Conservation (phyloP, 2,329 filamentous ascomycete species). For the Hymenoscyphus occultus region DNA sequence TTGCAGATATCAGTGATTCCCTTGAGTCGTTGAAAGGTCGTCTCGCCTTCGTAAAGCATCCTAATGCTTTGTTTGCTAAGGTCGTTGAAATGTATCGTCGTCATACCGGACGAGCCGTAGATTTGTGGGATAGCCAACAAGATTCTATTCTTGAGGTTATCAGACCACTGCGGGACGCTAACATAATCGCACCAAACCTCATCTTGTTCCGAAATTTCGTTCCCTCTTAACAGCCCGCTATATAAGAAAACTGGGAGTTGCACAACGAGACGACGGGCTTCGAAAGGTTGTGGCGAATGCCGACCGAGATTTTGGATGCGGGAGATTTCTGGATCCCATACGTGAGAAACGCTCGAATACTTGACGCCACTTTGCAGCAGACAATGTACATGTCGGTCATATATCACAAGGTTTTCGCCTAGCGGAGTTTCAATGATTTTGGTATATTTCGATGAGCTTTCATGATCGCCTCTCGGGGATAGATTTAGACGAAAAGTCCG, state of each 20-base stretch:
- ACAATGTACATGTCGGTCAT: neutral
- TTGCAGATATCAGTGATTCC: constrained; percentile 4
- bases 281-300: neutral
- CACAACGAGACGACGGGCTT: neutral
- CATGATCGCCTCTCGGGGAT: no score
- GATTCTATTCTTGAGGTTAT: constrained; percentile 2
- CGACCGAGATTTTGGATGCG: neutral
- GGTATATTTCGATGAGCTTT: no score
- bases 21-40: neutral
- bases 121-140: constrained; percentile 1
- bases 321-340: constrained; percentile 6
- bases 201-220: neutral
- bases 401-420: neutral
- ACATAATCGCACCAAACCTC: constrained; percentile 11
- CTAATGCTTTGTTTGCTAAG: neutral
- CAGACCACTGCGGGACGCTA: constrained; percentile 9
- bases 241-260: neutral
- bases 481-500: constrained; percentile 3
- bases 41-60: neutral
- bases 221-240: neutral
- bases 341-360: neutral
- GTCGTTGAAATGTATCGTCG: neutral
- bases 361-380: neutral
- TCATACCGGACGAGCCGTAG: neutral
- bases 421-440: neutral